phyloP scores from a whole-genome alignment of 441 rosid genomes.

The Adansonia madagascariensis region DNA sequence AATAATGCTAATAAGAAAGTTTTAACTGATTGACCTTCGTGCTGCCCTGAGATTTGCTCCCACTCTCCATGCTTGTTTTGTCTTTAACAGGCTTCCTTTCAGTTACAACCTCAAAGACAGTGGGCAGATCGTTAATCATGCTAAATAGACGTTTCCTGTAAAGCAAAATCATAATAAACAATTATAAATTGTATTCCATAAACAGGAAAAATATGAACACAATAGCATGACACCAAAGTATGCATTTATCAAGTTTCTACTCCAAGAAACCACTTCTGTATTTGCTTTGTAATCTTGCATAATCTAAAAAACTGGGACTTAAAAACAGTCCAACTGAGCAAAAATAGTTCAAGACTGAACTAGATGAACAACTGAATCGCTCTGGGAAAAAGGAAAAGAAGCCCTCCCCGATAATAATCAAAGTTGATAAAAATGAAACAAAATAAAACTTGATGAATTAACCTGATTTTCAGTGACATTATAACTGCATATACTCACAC shows the following conservation, averaged over 20 bases:
- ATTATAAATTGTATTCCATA: not conserved
- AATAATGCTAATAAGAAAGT: not conserved
- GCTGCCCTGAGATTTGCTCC: constrained; percentile 74
- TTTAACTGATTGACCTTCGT: constrained; percentile 49
- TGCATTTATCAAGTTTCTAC: not conserved
- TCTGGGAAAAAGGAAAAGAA: not conserved
- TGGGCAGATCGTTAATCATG: constrained; percentile 79
- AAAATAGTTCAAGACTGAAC: not conserved
- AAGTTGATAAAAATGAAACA: not conserved
- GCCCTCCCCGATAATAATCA: not conserved
- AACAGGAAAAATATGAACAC: not conserved
- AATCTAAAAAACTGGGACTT: not conserved
- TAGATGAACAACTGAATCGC: not conserved
- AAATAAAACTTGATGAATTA: not conserved
- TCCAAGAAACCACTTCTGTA: constrained; percentile 7
- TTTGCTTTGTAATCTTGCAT: not conserved
- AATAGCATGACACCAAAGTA: not conserved
- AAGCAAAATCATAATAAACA: constrained; percentile 16
- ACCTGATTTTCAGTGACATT: not conserved
- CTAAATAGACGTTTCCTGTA: constrained; percentile 82
- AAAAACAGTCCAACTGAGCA: not conserved
- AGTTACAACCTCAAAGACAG: constrained; percentile 80
- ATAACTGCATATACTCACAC: not conserved
- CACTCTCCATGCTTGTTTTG: constrained; percentile 62
- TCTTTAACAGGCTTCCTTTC: constrained; percentile 68